A percentile compares a stretch with the other conserved stretches of the same genome.
Evolutionary conservation across 2,329 filamentous ascomycete genomes (phyloP).

Genomic region (Raffaelea albimanens): DNA sequence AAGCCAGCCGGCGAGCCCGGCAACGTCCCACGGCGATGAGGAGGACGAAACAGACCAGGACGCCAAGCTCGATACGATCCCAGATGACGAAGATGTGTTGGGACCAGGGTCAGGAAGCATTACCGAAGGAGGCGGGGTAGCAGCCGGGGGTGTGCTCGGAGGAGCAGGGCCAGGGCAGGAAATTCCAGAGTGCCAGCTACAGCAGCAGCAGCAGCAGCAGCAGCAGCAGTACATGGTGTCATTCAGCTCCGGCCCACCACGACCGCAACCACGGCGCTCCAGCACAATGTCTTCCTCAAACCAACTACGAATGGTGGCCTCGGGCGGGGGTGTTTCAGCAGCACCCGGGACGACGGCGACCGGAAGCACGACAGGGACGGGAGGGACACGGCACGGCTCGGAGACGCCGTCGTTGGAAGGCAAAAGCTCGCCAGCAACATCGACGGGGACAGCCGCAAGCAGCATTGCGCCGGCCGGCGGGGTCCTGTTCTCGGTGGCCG

Average conservation of each 20-base stretch:
- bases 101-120: not conserved
- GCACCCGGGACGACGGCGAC: not conserved
- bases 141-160: no score
- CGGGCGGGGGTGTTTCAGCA: constrained; percentile 12
- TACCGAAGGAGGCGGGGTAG: no score
- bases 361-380: not conserved
- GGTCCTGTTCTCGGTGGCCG: constrained; percentile 1
- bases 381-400: constrained; percentile 30
- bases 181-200: constrained; percentile 9
- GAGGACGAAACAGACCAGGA: constrained; percentile 34
- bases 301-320: constrained; percentile 19
- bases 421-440: constrained; percentile 41
- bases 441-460: constrained; percentile 29
- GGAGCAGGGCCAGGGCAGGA: not conserved
- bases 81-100: constrained; percentile 35
- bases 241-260: not conserved
- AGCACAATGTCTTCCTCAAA: constrained; percentile 29
- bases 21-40: constrained; percentile 45
- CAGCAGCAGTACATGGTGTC: constrained; percentile 2
- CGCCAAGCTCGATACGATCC: constrained; percentile 40
- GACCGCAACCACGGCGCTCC: constrained; percentile 21
- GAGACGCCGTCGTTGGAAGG: constrained; percentile 44
- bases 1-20: constrained; percentile 36
- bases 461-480: constrained; percentile 22
- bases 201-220: not conserved